Evolutionary conservation across 495 filamentous ascomycete species (phyloP).

Genomic region (Daldinia concentrica): DNA sequence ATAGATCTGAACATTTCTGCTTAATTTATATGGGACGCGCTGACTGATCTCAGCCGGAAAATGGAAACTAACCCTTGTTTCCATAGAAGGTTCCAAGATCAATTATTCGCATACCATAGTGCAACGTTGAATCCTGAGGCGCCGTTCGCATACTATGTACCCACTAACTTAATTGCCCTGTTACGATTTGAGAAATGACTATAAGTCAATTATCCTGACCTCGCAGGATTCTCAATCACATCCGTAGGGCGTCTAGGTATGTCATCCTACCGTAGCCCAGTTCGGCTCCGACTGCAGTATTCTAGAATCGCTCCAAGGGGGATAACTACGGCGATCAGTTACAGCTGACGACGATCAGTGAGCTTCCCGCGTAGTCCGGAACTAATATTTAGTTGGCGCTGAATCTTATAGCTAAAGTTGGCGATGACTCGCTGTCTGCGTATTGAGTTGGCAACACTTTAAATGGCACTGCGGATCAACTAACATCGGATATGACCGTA

Average conservation of each 20-base stretch:
- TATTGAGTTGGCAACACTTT: conserved; percentile 1
- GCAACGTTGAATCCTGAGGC: conserved; percentile 13
- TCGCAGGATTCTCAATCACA: conserved; percentile 5
- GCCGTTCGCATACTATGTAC: not conserved
- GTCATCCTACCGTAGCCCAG: conserved; percentile 24
- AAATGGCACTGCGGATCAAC: conserved; percentile 1
- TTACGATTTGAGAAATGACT: conserved; percentile 11
- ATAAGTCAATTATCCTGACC: conserved; percentile 18
- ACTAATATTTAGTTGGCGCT: conserved; percentile 20
- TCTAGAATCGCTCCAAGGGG: conserved; percentile 35
- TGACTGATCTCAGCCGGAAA: conserved; percentile 25
- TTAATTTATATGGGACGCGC: conserved; percentile 20
- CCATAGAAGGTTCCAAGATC: conserved; percentile 15
- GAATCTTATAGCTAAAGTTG: conserved; percentile 27
- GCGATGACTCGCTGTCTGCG: conserved; percentile 3
- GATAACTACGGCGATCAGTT: conserved; percentile 18
- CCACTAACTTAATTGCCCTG: conserved; percentile 3
- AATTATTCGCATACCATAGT: conserved; percentile 11
- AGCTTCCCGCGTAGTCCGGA: conserved; percentile 24
- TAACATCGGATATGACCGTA: not conserved
- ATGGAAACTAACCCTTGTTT: conserved; percentile 10
- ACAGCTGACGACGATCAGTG: conserved; percentile 19
- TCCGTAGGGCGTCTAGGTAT: conserved; percentile 21
- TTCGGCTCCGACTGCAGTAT: conserved; percentile 19
- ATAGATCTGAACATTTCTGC: not conserved